phyloP scores from a whole-genome alignment of 2,329 filamentous ascomycete genomes.

The Epichloe gansuensis region DNA sequence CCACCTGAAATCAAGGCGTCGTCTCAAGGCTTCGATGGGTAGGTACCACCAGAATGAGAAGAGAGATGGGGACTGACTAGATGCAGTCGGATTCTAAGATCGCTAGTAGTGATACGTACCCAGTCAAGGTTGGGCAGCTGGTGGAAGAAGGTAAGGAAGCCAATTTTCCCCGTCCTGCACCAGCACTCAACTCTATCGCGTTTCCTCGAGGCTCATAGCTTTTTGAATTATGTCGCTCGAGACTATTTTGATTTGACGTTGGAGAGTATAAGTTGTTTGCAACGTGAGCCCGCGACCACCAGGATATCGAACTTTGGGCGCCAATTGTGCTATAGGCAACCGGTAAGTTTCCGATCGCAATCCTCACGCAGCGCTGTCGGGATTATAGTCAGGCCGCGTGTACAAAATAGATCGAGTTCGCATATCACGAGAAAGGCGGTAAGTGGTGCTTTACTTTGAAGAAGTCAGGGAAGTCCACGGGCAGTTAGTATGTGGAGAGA shows the following conservation, averaged over 20 bases:
- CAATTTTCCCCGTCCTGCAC: not conserved
- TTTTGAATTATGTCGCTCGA: not conserved
- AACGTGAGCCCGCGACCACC: not conserved
- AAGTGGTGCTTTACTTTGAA: not conserved
- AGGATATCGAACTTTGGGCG: not conserved
- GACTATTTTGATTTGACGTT: not conserved
- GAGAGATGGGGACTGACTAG: not conserved
- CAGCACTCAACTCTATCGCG: not conserved
- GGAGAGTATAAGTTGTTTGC: not conserved
- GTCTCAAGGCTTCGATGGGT: not conserved
- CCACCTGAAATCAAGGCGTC: not conserved
- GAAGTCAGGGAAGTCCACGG: not conserved
- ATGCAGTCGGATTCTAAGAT: not conserved
- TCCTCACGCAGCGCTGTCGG: not conserved
- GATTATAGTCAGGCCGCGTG: not conserved
- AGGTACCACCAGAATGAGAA: not conserved
- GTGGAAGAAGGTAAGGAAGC: not conserved
- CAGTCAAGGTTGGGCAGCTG: not conserved
- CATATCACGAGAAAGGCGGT: not conserved
- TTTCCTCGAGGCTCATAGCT: not conserved
- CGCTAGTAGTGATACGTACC: not conserved
- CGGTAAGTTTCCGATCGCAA: not conserved
- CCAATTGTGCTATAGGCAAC: not conserved
- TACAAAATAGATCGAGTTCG: not conserved
- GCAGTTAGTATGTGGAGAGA: not conserved